A percentile compares a stretch with the other conserved stretches of the same genome.
These are phyloP conservation scores for Ustilaginoidea virens DNA, from an alignment of 2,329 filamentous ascomycete species.

Conservation along the genomic window DNA sequence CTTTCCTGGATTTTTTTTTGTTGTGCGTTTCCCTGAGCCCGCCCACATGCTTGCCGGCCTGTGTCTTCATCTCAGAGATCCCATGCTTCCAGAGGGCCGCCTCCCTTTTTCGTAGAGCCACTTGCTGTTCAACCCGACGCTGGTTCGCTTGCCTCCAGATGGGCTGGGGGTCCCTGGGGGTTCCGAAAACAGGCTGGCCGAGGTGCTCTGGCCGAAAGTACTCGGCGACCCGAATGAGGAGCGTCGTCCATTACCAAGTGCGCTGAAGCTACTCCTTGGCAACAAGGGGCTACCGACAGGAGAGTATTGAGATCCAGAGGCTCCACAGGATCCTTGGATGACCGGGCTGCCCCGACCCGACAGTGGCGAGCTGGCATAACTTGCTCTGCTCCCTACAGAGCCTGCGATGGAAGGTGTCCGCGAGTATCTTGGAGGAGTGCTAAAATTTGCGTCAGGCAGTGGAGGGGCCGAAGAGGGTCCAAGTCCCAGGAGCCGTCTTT, in stretches of 20 bases:
- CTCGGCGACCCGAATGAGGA: constrained; percentile 47
- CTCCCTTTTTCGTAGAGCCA: constrained; percentile 84
- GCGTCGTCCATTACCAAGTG: constrained; percentile 32
- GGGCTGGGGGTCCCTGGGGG: constrained; percentile 60
- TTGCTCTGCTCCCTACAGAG: constrained; percentile 44
- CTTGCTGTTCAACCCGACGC: constrained; percentile 73
- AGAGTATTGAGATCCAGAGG: constrained; percentile 31
- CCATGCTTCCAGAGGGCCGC: constrained; percentile 32
- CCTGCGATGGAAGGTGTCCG: constrained; percentile 52
- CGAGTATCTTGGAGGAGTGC: constrained; percentile 77
- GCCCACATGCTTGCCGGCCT: no score
- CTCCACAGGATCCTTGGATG: constrained; percentile 14
- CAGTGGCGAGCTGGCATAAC: constrained; percentile 41
- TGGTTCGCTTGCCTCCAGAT: constrained; percentile 48
- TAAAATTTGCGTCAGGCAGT: constrained; percentile 54
- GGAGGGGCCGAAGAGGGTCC: constrained; percentile 47
- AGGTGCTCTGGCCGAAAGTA: constrained; percentile 33
- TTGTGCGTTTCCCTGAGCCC: no score
- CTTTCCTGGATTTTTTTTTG: no score
- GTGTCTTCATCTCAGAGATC: constrained; percentile 17
- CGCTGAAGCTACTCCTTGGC: constrained; percentile 50
- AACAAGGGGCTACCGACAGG: constrained; percentile 38
- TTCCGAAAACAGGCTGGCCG: constrained; percentile 35
- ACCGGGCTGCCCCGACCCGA: constrained; percentile 38
- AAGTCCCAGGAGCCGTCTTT: constrained; percentile 73